A percentile compares a stretch with the other conserved stretches of the same genome.
phyloP scores from a whole-genome alignment of 345 rosid genomes.

The Streptanthus diversifolius region DNA sequence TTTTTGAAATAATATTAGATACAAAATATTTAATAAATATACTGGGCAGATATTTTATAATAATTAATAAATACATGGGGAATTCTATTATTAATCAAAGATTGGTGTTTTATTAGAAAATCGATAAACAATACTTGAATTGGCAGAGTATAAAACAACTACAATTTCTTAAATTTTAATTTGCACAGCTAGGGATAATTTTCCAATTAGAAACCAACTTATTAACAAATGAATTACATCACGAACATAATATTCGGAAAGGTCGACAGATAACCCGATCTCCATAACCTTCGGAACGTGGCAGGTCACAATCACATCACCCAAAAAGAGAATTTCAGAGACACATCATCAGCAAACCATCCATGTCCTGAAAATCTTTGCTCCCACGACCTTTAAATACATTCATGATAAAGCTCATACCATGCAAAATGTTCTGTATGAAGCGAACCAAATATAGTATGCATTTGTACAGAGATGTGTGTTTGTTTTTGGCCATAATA shows the following conservation, averaged over 20 bases:
- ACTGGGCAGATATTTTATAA: background rate
- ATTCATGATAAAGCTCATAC: background rate
- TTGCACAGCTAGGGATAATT: background rate
- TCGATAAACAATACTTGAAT: background rate
- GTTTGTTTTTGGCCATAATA: background rate
- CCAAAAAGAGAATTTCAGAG: background rate
- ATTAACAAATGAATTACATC: background rate
- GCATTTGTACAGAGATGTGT: background rate
- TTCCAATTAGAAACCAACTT: background rate
- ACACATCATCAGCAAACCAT: background rate
- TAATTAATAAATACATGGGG: background rate
- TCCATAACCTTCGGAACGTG: background rate
- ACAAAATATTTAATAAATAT: background rate
- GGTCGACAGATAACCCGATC: background rate
- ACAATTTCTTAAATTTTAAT: background rate
- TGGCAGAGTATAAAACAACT: background rate
- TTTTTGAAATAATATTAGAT: background rate
- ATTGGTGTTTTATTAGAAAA: background rate
- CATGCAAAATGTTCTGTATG: background rate
- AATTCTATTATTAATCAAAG: too few relatives aligned
- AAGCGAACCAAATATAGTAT: background rate
- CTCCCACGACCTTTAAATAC: background rate
- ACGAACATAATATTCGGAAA: background rate
- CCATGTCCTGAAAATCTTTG: background rate
- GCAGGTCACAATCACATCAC: background rate